Evolutionary conservation across 2,329 filamentous ascomycete species (phyloP).

Genomic region (Didymella arachidicola): DNA sequence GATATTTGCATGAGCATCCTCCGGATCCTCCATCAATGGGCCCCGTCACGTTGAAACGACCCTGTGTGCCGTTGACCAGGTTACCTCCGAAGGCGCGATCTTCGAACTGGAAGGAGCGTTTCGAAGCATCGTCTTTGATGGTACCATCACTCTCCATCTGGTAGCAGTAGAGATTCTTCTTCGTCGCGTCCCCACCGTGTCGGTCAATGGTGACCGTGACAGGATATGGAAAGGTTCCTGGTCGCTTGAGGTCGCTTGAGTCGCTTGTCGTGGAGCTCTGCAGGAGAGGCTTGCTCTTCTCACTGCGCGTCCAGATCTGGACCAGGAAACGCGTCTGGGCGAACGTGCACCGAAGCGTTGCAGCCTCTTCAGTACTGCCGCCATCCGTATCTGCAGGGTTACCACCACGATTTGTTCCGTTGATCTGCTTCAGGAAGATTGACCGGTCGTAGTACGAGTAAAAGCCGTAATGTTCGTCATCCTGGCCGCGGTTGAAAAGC

Average conservation of each 20-base stretch:
- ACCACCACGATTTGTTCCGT: constrained; percentile 53
- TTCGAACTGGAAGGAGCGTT: constrained; percentile 61
- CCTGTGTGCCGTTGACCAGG: constrained; percentile 60
- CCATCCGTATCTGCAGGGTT: constrained; percentile 59
- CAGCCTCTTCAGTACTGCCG: constrained; percentile 56
- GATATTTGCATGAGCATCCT: constrained; percentile 67
- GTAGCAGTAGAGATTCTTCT: constrained; percentile 69
- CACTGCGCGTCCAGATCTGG: constrained; percentile 67
- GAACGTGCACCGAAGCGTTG: constrained; percentile 64
- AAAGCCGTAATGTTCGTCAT: constrained; percentile 90
- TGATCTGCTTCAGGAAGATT: constrained; percentile 76
- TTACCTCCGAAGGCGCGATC: constrained; percentile 59
- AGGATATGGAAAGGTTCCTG: constrained; percentile 68
- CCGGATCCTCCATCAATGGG: constrained; percentile 66
- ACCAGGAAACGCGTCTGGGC: constrained; percentile 68
- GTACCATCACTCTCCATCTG: constrained; percentile 59
- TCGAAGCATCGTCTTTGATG: constrained; percentile 49
- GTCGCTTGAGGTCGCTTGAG: constrained; percentile 56
- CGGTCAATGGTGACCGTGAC: constrained; percentile 67
- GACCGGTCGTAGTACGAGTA: constrained; percentile 91
- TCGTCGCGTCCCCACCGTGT: constrained; percentile 62
- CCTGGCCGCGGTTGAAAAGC: constrained; percentile 81
- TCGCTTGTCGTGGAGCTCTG: constrained; percentile 41
- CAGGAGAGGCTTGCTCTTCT: constrained; percentile 49
- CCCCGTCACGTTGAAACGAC: constrained; percentile 54